Percentiles rank a stretch among this genome's conserved stretches.
Evolutionary conservation across 2,329 filamentous ascomycete genomes (phyloP).

Genomic region (Whalleya microplaca): DNA sequence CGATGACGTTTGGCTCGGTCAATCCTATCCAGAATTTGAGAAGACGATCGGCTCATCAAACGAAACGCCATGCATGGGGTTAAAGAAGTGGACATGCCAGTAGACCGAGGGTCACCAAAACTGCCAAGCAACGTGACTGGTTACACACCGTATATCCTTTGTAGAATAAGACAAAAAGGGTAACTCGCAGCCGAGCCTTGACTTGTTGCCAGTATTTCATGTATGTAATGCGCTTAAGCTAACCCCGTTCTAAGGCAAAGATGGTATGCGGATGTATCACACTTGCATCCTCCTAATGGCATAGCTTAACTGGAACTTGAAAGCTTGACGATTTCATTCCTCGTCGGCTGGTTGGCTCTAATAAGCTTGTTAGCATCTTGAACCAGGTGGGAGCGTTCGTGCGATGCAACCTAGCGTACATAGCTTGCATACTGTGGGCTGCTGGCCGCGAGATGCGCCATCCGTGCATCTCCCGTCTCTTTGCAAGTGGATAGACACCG

Average conservation of each 20-base stretch:
- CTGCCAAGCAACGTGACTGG: no score
- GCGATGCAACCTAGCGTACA: constrained; percentile 8
- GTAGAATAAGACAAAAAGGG: no score
- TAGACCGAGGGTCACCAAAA: background rate
- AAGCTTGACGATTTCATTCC: background rate
- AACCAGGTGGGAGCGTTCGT: constrained; percentile 6
- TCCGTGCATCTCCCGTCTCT: constrained; percentile 11
- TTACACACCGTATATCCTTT: no score
- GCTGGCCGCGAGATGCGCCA: constrained; percentile 3
- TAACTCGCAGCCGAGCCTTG: background rate
- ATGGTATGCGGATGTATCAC: background rate
- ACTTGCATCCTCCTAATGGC: background rate
- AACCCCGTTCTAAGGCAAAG: background rate
- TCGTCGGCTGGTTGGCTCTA: constrained; percentile 11
- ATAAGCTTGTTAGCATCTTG: background rate
- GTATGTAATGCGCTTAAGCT: background rate
- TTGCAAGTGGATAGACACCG: background rate
- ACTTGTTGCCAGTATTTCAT: background rate
- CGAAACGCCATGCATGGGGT: background rate
- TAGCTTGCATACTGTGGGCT: no score
- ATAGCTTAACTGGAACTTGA: background rate
- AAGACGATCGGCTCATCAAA: constrained; percentile 19
- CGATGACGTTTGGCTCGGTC: constrained; percentile 17
- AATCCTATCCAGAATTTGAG: constrained; percentile 10
- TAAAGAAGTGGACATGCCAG: background rate